Base-by-base conservation (phyloP, 1,139 yeast genomes). In the Wickerhamomyces sp. region DNA sequence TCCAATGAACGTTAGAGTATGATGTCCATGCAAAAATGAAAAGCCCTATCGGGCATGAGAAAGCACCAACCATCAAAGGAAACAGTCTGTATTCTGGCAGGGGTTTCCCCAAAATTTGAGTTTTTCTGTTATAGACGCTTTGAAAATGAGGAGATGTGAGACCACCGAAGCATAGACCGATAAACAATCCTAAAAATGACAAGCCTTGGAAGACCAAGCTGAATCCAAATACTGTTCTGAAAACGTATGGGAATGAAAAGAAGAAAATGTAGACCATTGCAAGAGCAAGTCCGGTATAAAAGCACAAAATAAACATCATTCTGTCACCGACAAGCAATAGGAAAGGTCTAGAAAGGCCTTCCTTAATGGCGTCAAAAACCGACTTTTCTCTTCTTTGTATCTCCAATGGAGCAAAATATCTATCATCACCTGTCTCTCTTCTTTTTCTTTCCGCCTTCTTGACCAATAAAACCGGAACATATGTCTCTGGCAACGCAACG, bases 1-100 rank as follows among this genome's bases (percentile, higher is more conserved):
- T 72, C 93, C 93, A 86, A 53, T 78, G 89, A 10, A 81, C 62
- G n/a, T 62, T 42, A 0, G 62, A 50, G 45, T 68, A 66, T 17
- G 72, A 66, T 0, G 91, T 76, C 91, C 94, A 85, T 4, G 85
- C 93, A 51, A 84, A 72, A 57, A 87, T 72, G 61, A 85, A 80
- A 30, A 84, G 64, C 0, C 91, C 84, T 12, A 72, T 63, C 1
- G 95, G 93, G 54, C 82, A 62, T 10, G 52, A 27, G 25, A 58
- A 51, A 1, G 59, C 54, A 12, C 64, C 64, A 27, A 62, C 43
- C 62, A 72, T 69, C 53, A 80, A 66, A 9, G 75, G 61, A 11
- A 74, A 75, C 28, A 82, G 58, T 38, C 85, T 68, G 38, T 68
- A 70, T 48, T 83, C 91, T 0, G 91, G 87, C 11, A 60, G 51